Evolutionary conservation across 306 rosid genomes (phyloP).

Genomic region (Senna tora): DNA sequence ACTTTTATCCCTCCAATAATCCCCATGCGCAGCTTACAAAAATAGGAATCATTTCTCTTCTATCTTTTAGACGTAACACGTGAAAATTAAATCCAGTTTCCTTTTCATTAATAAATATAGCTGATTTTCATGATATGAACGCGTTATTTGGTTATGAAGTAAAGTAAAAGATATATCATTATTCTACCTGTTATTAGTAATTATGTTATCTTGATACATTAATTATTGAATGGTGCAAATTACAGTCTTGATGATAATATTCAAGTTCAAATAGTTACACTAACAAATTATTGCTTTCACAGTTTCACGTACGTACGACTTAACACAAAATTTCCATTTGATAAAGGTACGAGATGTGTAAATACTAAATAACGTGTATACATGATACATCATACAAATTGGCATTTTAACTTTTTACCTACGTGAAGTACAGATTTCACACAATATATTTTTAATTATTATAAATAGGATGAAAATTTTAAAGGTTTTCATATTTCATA

Average conservation of each 20-base stretch:
- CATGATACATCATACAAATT: neutral
- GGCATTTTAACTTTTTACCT: no score
- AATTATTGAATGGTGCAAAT: neutral
- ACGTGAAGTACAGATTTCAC: neutral
- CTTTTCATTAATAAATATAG: no score
- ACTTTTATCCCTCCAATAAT: no score
- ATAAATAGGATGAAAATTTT: no score
- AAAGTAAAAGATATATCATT: neutral
- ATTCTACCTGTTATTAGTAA: neutral
- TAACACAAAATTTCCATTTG: neutral
- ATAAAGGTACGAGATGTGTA: neutral
- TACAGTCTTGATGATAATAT: neutral
- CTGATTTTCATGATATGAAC: no score
- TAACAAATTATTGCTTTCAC: neutral
- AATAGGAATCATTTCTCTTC: no score
- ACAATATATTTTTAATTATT: no score
- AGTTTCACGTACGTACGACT: no score
- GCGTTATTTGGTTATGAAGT: neutral
- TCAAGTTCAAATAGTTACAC: neutral
- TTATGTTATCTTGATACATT: neutral
- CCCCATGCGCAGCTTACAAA: no score
- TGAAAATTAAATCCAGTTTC: no score
- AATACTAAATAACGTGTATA: no score
- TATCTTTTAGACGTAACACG: no score
- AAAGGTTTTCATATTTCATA: neutral